These are phyloP conservation scores for Pycnococcus provasolii DNA, from an alignment of 139 green algal genomes.

Conservation along the genomic window DNA sequence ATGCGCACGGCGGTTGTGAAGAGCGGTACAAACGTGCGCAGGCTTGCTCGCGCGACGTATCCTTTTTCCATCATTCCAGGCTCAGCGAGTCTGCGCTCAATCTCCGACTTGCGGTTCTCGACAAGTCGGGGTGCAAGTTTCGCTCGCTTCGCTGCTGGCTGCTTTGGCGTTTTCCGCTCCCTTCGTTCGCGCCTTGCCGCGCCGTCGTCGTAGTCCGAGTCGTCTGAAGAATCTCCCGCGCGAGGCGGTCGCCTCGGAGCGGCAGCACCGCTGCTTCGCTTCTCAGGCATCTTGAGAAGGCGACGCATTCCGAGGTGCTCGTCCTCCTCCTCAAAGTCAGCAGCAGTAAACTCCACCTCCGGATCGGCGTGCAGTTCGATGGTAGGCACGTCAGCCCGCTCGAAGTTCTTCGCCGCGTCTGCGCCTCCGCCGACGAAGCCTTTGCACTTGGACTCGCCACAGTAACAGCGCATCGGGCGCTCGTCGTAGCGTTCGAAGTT, in stretches of 20 bases:
- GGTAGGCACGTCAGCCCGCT: not conserved
- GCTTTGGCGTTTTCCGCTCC: too few relatives aligned
- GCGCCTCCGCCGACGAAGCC: slow-evolving; percentile 66
- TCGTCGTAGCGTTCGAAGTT: slow-evolving; percentile 96
- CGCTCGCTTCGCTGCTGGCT: too few relatives aligned
- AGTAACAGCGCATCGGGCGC: slow-evolving; percentile 60
- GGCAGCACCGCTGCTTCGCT: too few relatives aligned
- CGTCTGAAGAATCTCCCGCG: too few relatives aligned
- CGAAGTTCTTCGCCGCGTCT: not conserved
- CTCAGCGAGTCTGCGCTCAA: not conserved
- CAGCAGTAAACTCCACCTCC: not conserved
- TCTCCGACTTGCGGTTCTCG: not conserved
- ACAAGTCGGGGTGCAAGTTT: not conserved
- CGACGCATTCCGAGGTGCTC: not conserved
- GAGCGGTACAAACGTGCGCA: not conserved
- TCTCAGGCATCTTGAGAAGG: not conserved
- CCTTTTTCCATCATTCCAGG: not conserved
- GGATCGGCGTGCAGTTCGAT: not conserved
- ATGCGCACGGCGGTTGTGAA: not conserved
- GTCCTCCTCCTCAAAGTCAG: not conserved
- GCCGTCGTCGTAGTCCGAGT: too few relatives aligned
- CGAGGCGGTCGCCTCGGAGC: too few relatives aligned
- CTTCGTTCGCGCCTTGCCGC: too few relatives aligned
- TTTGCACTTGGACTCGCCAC: slow-evolving; percentile 45
- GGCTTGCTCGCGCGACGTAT: not conserved